Base-by-base conservation (phyloP, 2,329 filamentous ascomycete genomes). In the Sarocladium kiliense region DNA sequence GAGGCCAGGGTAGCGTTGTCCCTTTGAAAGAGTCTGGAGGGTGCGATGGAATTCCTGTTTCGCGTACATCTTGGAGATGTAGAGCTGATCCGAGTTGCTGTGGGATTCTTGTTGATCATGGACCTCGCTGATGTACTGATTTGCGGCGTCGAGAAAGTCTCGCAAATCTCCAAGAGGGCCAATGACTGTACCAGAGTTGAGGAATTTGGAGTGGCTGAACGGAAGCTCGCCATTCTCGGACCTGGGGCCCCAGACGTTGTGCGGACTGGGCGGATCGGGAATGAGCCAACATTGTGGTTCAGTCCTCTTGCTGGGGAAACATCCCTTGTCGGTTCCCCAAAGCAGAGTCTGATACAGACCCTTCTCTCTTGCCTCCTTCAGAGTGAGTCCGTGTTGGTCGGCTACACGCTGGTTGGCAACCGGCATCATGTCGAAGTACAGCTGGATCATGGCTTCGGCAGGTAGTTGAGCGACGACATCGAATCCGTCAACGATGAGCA, bases 391-490 rank as follows among this genome's bases (percentile, higher is more conserved):
- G 2, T 57, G 57, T 21, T 59, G 59, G 23, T 63, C 60, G 2
- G 62, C 61, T 0, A 65, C 41, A 9, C 50, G 53, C 39, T 60
- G 58, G 21, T 64, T 62, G 1, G 59, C 57, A 9, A 50, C 47
- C 0, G 55, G 30, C 23, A 55, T 56, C 0, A 61, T 19, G 0
- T 57, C 49, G 12, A 65, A 65, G 32, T 65, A 65, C 18, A 60
- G 58, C 49, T 62, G 55, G 2, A 65, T 61, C 58, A 60, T 58
- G 19, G 34, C 49, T 14, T 62, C 58, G n/a, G 58, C 60, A 1
- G 63, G 62, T 1, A 62, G n/a, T 25, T 65, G 61, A 2, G 61
- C 61, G 19, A 64, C 36, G 23, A 65, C 62, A 44, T 65, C 62
- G 45, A 59, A 60, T 16, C 61, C 58, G 44, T 64, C 62, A 30